These are phyloP conservation scores for Steccherinum ochraceum DNA, from an alignment of 768 basidiomycete genomes.

Conservation along the genomic window DNA sequence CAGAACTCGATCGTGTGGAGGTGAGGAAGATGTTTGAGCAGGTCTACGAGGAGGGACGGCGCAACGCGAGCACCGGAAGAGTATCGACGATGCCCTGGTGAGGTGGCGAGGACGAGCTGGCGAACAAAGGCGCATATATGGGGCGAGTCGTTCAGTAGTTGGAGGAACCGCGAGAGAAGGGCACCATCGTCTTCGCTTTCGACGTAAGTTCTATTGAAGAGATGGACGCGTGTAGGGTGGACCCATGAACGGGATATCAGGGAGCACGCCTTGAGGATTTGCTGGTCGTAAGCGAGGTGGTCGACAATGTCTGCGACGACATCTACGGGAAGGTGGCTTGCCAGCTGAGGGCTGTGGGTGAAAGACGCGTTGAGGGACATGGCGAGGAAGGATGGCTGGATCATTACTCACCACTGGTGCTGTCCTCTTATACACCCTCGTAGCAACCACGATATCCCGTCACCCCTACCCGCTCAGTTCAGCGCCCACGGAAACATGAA, in stretches of 20 bases:
- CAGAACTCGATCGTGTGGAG: not conserved
- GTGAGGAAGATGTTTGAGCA: not conserved
- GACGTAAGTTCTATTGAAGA: conserved; percentile 3
- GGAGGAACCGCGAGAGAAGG: not conserved
- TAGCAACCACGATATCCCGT: no score
- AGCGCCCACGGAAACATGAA: no score
- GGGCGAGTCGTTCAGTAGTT: not conserved
- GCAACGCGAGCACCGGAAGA: not conserved
- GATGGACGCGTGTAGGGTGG: conserved; percentile 3
- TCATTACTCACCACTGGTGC: no score
- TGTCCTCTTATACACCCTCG: no score
- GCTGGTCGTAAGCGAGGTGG: conserved; percentile 5
- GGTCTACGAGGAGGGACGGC: not conserved
- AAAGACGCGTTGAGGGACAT: no score
- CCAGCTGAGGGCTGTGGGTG: no score
- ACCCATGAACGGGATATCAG: conserved; percentile 5
- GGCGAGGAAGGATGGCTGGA: no score
- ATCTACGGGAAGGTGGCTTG: conserved; percentile 5
- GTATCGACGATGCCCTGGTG: not conserved
- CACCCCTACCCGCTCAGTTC: no score
- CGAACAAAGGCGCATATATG: not conserved
- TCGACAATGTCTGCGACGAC: conserved; percentile 7
- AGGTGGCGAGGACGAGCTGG: not conserved
- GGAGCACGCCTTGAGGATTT: not conserved
- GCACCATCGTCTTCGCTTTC: not conserved